A percentile compares a stretch with the other conserved stretches of the same genome.
Conservation (phyloP, 768 basidiomycete genomes). For the Flagelloscypha sp. region DNA sequence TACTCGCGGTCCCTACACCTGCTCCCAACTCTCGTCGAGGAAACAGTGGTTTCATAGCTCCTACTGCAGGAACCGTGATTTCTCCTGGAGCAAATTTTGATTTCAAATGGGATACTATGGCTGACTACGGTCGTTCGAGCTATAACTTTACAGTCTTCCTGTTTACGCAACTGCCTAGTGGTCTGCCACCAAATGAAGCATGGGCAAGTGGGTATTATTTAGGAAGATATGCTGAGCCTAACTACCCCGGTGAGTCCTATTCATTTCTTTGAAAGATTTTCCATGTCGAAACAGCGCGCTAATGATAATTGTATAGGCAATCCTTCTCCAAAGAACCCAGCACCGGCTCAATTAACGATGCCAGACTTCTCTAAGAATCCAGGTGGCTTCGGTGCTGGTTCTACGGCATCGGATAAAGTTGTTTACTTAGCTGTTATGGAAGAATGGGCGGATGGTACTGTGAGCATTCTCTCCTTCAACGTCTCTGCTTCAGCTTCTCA, state of each 20-base stretch:
- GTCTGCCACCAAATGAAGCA: slow-evolving; percentile 17
- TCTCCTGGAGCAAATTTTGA: slow-evolving; percentile 32
- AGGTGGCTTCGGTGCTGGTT: slow-evolving; percentile 31
- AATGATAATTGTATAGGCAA: slow-evolving; percentile 23
- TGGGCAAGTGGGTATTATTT: slow-evolving; percentile 34
- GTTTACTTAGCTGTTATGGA: slow-evolving; percentile 33
- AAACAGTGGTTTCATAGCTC: too few species aligned
- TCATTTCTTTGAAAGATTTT: neutral
- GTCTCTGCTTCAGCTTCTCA: neutral
- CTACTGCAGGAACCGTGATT: slow-evolving; percentile 29
- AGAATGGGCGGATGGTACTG: slow-evolving; percentile 31
- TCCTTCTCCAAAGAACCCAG: slow-evolving; percentile 28
- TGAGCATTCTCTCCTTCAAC: slow-evolving; percentile 12
- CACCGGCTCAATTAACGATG: slow-evolving; percentile 33
- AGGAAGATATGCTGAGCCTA: slow-evolving; percentile 33
- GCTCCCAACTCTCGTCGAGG: too few species aligned
- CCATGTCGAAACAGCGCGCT: neutral
- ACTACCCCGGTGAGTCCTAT: slow-evolving; percentile 36
- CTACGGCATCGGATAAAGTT: slow-evolving; percentile 20
- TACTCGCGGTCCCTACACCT: too few species aligned
- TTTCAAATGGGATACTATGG: slow-evolving; percentile 29
- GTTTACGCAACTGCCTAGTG: slow-evolving; percentile 22
- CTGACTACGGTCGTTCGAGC: slow-evolving; percentile 34
- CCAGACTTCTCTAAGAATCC: slow-evolving; percentile 35
- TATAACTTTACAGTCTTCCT: slow-evolving; percentile 35